A percentile compares a stretch with the other conserved stretches of the same genome.
Conservation (phyloP, 148 eudicot species). For the Amaranthus palmeri region DNA sequence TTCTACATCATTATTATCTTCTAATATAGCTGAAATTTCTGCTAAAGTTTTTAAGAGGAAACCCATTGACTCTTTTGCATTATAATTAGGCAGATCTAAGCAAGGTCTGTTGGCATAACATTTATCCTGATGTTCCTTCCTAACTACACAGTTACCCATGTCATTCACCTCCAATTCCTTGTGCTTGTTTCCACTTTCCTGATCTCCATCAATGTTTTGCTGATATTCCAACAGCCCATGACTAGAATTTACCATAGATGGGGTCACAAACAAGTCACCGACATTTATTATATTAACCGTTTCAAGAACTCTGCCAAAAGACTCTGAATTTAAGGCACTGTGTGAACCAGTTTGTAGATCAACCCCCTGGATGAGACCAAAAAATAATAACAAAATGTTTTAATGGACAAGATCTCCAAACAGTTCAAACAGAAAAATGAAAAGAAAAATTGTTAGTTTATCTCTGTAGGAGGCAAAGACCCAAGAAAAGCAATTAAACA, state of each 20-base stretch:
- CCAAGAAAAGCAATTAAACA: background rate
- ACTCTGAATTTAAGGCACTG: slow-evolving; percentile 7
- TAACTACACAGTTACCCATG: slow-evolving; percentile 15
- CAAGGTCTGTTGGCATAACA: slow-evolving; percentile 10
- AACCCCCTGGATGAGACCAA: slow-evolving; percentile 25
- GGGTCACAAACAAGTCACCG: slow-evolving; percentile 12
- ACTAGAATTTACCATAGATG: slow-evolving; percentile 12
- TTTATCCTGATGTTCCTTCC: slow-evolving; percentile 15
- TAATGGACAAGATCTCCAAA: slow-evolving; percentile 4
- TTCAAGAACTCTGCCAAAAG: slow-evolving; percentile 10
- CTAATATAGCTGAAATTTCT: slow-evolving; percentile 22
- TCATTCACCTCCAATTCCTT: slow-evolving; percentile 6
- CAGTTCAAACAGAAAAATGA: background rate
- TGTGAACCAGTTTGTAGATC: slow-evolving; percentile 15
- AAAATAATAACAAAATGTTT: background rate
- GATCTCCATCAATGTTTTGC: slow-evolving; percentile 19
- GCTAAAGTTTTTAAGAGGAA: slow-evolving; percentile 21
- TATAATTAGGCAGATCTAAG: slow-evolving; percentile 15
- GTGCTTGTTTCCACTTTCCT: slow-evolving; percentile 18
- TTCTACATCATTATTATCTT: slow-evolving; percentile 11
- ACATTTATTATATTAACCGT: slow-evolving; percentile 12
- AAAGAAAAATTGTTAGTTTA: background rate
- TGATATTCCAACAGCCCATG: slow-evolving; percentile 21
- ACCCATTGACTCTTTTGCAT: slow-evolving; percentile 8
- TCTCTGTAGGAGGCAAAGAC: background rate